Conservation (phyloP, 129 eudicot species). For the Sambucus nigra region DNA sequence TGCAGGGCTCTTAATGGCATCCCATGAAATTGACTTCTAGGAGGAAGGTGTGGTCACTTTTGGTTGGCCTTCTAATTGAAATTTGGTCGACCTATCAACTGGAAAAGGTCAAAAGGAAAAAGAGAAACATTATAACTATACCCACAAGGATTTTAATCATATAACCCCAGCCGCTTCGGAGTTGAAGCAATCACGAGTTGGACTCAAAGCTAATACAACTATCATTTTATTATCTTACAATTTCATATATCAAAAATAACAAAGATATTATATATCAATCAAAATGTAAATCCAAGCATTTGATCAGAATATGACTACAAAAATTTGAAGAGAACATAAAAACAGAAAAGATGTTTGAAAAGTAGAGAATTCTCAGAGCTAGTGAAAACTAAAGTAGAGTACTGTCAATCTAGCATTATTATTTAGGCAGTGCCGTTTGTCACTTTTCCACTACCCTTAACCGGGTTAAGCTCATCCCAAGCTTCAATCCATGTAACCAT, state of each 20-base stretch:
- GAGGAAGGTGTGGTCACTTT: too few species aligned
- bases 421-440: conserved; percentile 28
- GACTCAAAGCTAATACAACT: background rate
- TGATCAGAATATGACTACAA: conserved; percentile 2
- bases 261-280: conserved; percentile 4
- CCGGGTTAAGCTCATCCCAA: conserved; percentile 61
- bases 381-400: conserved; percentile 1
- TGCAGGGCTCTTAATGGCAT: too few species aligned
- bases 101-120: too few species aligned
- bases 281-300: conserved; percentile 1
- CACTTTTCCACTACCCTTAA: conserved; percentile 13
- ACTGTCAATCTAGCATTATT: conserved; percentile 6
- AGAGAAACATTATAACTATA: too few species aligned
- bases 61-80: too few species aligned
- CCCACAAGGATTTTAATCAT: too few species aligned
- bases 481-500: conserved; percentile 69
- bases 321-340: background rate
- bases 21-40: too few species aligned
- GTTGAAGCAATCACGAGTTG: too few species aligned
- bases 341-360: background rate
- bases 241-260: background rate
- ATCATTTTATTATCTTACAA: conserved; percentile 4
- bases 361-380: conserved; percentile 1
- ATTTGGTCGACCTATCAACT: too few species aligned
- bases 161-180: too few species aligned